Base-by-base conservation (phyloP, 768 basidiomycete genomes). In the Suillus subaureus region DNA sequence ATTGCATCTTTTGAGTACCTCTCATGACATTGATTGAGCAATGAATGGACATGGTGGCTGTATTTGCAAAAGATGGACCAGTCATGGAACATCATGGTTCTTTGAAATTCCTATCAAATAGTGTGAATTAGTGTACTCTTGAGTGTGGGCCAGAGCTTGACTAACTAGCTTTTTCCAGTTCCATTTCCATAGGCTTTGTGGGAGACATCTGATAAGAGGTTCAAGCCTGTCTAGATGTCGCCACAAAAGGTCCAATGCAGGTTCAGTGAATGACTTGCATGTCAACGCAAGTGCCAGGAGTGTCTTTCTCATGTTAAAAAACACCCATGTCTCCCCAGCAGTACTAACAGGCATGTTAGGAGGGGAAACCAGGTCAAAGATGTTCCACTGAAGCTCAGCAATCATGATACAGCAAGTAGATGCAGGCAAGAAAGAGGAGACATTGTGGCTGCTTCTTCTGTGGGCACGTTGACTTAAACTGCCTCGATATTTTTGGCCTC, bases 1-100 rank as follows among this genome's bases (percentile, higher is more conserved):
- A 28, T 26, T 26, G 12, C 23, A 8, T n/a, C n/a, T 4, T 2
- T 47, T n/a, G 7, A 18, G 13, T 26, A 26, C 7, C 1, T 3
- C 15, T 15, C 3, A 16, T 15, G 15, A 16, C 28, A 52, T 28
- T 18, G 26, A n/a, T 60, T 23, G 8, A 49, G 4, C 47, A 16
- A 35, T 37, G 11, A 9, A 40, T 69, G 74, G 54, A 75, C 43
- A 3, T 39, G 57, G 3, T 58, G 16, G 23, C 18, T 26, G 7
- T 58, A 39, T 39, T 58, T 39, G 37, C 37, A 35, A 39, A 58
- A 58, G 11, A 39, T 39, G 16, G 23, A 18, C 37, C 37, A 58
- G 26, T 58, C 57, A 21, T 40, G 26, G 9, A 40, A 6, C 1
- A 26, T 58, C 57, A 40, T 40, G 39, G 57, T 5, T 12, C 57